Evolutionary conservation across 2,329 filamentous ascomycete genomes (phyloP), one percentile per base, ranked within the genome.

Genomic region (Zymoseptoria tritici): DNA sequence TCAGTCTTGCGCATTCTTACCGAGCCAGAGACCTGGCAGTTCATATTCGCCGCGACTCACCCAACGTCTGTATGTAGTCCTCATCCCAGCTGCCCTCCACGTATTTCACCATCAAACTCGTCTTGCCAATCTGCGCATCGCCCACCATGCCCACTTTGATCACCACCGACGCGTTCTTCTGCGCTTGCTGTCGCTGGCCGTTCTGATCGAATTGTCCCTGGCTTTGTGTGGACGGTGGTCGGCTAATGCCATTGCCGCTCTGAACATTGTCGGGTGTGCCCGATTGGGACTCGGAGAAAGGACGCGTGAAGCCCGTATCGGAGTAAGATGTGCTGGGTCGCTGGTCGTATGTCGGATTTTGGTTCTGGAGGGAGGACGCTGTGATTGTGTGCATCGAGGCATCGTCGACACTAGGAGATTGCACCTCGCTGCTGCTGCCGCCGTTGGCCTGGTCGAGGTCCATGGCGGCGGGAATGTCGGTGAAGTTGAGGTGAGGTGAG

Each of bases 91-190:
- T 97, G 61, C 94, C 94, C 78, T 99, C 94, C 58, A 99, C 94
- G 73, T 99, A 99, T 76, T 99, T 99, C 72, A 99, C 94, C 94
- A 99, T 99, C 73, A 99, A 78, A 65, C 92, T 97, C 19, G 94
- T 99, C 83, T 99, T 99, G 72, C 94, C 94, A 68, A 99, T 99
- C 77, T 99, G 94, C 60, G 94, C 94, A 78, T 99, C 94, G 53
- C 94, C 94, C 52, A 99, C 94, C 94, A 99, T 99, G 72, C 94
- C 94, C 56, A 99, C 94, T 78, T 99, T 99, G 81, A 99, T 97
- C 59, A 99, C 94, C 46, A 99, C 94, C 70, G 83, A 87, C 60
- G 78, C 73, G 61, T 80, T 81, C 72, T 80, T 80, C 67, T 72
- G 73, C 16, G 75, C 75, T 24, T 74, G 69, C 55, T 78, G 73